Conservation (phyloP, 768 basidiomycete genomes). For the Floccularia luteovirens region DNA sequence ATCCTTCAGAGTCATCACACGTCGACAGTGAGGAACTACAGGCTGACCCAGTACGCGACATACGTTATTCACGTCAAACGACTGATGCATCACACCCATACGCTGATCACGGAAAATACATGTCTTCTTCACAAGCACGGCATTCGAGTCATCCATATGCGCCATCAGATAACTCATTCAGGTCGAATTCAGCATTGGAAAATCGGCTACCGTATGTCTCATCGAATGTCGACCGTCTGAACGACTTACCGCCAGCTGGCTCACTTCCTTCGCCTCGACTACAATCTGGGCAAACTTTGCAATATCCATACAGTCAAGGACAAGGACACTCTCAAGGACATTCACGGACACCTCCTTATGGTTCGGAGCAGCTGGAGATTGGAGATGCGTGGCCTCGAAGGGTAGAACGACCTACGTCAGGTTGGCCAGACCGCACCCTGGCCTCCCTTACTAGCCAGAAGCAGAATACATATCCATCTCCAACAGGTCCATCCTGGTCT, state of each 20-base stretch:
- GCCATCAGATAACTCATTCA: constrained; percentile 14
- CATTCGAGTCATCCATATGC: constrained; percentile 14
- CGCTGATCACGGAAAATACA: constrained; percentile 18
- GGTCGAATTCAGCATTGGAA: constrained; percentile 8
- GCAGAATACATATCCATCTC: background rate
- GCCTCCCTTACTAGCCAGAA: background rate
- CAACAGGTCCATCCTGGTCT: background rate
- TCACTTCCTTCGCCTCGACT: background rate
- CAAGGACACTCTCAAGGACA: constrained; percentile 8
- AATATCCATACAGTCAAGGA: constrained; percentile 8
- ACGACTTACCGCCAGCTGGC: background rate
- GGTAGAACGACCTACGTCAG: constrained; percentile 7
- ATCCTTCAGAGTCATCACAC: constrained; percentile 27
- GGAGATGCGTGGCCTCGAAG: constrained; percentile 13
- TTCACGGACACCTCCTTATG: constrained; percentile 12
- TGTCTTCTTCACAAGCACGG: constrained; percentile 15
- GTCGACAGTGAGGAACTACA: constrained; percentile 28
- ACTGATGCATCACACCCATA: constrained; percentile 16
- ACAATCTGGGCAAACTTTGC: background rate
- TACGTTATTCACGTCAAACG: constrained; percentile 17
- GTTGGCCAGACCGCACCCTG: constrained; percentile 7
- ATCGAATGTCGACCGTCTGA: background rate
- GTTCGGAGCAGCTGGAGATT: constrained; percentile 6
- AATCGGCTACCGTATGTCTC: constrained; percentile 6
- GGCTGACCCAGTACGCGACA: constrained; percentile 12